Conservation (phyloP, 73 alveolate species). For the Paramecium sexaurelia region DNA sequence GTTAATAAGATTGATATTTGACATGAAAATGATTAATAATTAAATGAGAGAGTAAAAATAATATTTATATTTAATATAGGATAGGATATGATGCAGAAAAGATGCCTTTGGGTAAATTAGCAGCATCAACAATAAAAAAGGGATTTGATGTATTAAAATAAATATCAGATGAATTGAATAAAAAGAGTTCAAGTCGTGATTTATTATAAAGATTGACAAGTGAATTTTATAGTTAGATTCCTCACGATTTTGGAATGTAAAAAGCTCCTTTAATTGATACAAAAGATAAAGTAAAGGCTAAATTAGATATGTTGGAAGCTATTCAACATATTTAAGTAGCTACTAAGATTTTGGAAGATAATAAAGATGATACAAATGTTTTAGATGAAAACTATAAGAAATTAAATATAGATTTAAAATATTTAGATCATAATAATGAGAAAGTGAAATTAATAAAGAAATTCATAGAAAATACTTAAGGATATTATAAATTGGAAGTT, state of each 20-base stretch:
- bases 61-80: constrained; percentile 57
- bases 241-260: constrained; percentile 93
- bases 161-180: constrained; percentile 73
- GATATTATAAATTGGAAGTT: constrained; percentile 64
- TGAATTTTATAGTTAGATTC: constrained; percentile 90
- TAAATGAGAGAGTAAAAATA: constrained; percentile 59
- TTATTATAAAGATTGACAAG: constrained; percentile 75
- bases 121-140: constrained; percentile 70
- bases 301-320: constrained; percentile 84
- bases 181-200: constrained; percentile 54
- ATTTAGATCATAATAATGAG: constrained; percentile 67
- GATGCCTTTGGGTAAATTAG: constrained; percentile 89
- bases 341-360: constrained; percentile 69
- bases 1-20: constrained; percentile 71
- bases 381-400: constrained; percentile 75
- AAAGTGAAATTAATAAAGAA: constrained; percentile 69
- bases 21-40: constrained; percentile 75
- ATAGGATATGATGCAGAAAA: constrained; percentile 86
- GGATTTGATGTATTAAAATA: constrained; percentile 78
- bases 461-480: constrained; percentile 77
- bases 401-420: constrained; percentile 71
- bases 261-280: constrained; percentile 77
- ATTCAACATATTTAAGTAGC: constrained; percentile 82
- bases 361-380: constrained; percentile 66
- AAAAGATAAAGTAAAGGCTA: constrained; percentile 82